Base-by-base conservation (phyloP, 2,329 filamentous ascomycete species). In the Colletotrichum navitas region DNA sequence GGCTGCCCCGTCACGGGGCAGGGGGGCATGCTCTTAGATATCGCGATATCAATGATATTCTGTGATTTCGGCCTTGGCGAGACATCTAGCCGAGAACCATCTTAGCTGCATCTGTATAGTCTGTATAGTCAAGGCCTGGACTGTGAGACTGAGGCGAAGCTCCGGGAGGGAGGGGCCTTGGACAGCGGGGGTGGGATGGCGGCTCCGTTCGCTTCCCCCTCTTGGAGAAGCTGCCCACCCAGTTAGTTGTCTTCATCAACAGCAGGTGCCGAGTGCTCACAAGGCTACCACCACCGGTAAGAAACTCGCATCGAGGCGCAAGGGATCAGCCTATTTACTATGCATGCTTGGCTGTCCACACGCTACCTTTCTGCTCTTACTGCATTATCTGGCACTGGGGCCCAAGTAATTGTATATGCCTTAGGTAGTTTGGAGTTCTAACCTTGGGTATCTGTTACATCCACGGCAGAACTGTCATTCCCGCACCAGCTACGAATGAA, bases 101-200 rank as follows among this genome's bases (percentile, higher is more conserved):
- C 36, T 55, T 63, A 41, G 36, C 21, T 55, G 36, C 34, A 29
- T 52, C 12, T 63, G 49, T 41, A 55, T 41, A 47, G 18, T 52
- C 12, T 63, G 49, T 41, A 55, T 41, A 47, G 18, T 34, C 36
- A 45, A 51, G 39, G 54, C 49, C 16, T 7, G 24, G 26, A 45
- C 47, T 41, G 32, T 41, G n/a, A 45, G 39, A 49, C 49, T 62
- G 60, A 68, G 39, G 26, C 41, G 39, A 61, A 43, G 32, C 16
- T 29, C 21, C 16, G 54, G 45, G 24, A 47, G 21, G 11, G 45
- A 11, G 21, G 43, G 43, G 41, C 29, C 32, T 47, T 56, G 49
- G 45, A 39, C 21, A 32, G 39, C 24, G 14, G 26, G 61, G 49
- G 32, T n/a, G 34, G 34, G 11, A 45, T 45, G 43, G 39, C 36